Percentiles rank a stretch among this genome's conserved stretches.
These are phyloP conservation scores for Pseudonitzschia delicatissima DNA, from an alignment of 108 stramenopile genomes.

Conservation along the genomic window DNA sequence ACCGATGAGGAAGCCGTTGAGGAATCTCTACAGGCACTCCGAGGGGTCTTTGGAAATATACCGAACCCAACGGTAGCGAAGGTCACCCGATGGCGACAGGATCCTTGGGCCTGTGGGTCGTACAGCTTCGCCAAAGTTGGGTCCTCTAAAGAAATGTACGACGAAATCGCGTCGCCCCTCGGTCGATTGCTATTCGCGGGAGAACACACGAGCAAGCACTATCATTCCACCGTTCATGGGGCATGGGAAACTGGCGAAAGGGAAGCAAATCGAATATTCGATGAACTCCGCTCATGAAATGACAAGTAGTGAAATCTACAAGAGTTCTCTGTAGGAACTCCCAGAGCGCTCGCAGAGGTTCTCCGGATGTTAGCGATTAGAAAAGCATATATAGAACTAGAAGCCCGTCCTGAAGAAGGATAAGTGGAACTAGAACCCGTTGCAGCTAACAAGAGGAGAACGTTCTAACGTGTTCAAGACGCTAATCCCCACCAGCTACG, in stretches of 20 bases:
- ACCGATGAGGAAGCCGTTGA: slow-evolving; percentile 12
- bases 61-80: slow-evolving; percentile 2
- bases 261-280: slow-evolving; percentile 21
- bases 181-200: slow-evolving; percentile 24
- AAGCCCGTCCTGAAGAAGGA: too few species aligned
- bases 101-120: slow-evolving; percentile 22
- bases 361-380: too few species aligned
- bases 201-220: slow-evolving; percentile 20
- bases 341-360: too few species aligned
- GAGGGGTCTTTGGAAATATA: slow-evolving; percentile 11
- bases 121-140: slow-evolving; percentile 19
- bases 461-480: too few species aligned
- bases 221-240: slow-evolving; percentile 22
- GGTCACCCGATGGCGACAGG: slow-evolving; percentile 19
- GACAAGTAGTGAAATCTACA: too few species aligned
- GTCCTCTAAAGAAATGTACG: slow-evolving; percentile 5
- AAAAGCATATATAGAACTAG: too few species aligned
- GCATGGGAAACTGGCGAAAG: slow-evolving; percentile 25
- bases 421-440: too few species aligned
- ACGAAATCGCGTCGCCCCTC: slow-evolving; percentile 9
- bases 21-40: slow-evolving; percentile 11
- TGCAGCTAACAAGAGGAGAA: too few species aligned
- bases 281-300: too few species aligned
- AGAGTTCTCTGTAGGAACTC: too few species aligned
- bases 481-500: too few species aligned